A percentile compares a stretch with the other conserved stretches of the same genome.
Conservation (phyloP, 345 rosid genomes). For the Citrus reticulata region DNA sequence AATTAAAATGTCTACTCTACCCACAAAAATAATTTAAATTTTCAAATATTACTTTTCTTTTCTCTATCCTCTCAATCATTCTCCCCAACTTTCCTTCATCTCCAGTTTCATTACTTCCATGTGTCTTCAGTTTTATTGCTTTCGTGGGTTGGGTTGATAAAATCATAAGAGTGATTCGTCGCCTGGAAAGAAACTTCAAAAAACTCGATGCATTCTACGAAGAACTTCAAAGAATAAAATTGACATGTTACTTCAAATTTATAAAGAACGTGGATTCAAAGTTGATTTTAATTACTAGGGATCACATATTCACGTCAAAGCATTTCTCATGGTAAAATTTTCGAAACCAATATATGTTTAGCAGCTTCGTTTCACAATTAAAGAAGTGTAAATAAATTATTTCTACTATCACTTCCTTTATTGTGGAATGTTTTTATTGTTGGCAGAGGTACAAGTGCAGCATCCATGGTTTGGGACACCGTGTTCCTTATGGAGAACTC, state of each 20-base stretch:
- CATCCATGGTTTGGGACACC: slow-evolving; percentile 31
- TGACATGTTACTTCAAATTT: slow-evolving; percentile 17
- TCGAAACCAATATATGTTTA: too few relatives aligned
- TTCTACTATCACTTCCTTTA: background rate
- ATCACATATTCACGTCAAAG: slow-evolving; percentile 25
- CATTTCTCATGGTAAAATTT: slow-evolving; percentile 28
- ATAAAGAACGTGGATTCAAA: slow-evolving; percentile 6
- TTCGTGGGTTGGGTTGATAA: slow-evolving; percentile 26
- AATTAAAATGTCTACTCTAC: too few relatives aligned
- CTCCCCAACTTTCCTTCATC: too few relatives aligned
- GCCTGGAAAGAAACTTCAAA: slow-evolving; percentile 15
- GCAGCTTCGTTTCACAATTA: too few relatives aligned
- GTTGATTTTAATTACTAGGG: slow-evolving; percentile 11
- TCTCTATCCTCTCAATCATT: too few relatives aligned
- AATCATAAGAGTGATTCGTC: slow-evolving; percentile 4
- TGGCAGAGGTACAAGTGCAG: slow-evolving; percentile 27
- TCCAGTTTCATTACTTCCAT: slow-evolving; percentile 10
- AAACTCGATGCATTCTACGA: slow-evolving; percentile 28
- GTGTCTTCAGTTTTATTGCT: slow-evolving; percentile 16
- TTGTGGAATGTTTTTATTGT: slow-evolving; percentile 25
- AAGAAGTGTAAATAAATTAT: background rate
- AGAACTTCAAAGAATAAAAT: slow-evolving; percentile 4
- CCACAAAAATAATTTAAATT: too few relatives aligned
- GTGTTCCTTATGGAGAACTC: slow-evolving; percentile 29
- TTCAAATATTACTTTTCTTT: too few relatives aligned